Evolutionary conservation across 1,284 basidiomycete species (phyloP).

Genomic region (Fomitopsis schrenkii): DNA sequence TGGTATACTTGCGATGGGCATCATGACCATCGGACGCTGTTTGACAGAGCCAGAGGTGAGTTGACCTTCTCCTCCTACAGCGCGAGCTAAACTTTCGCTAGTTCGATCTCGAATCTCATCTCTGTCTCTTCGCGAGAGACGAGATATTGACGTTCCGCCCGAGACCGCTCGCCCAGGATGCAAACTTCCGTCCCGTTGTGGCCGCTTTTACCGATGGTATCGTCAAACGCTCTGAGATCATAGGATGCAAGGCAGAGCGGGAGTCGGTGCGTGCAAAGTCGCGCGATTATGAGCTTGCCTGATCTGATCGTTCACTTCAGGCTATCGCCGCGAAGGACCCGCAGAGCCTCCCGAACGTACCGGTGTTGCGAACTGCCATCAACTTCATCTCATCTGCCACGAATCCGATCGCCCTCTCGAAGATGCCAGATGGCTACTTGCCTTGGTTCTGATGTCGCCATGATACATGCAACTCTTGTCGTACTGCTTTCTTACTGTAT

Average conservation of each 20-base stretch:
- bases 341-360: slow-evolving; percentile 37
- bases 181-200: slow-evolving; percentile 66
- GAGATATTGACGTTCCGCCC: slow-evolving; percentile 81
- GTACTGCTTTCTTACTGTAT: background rate
- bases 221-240: slow-evolving; percentile 80
- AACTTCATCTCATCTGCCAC: slow-evolving; percentile 79
- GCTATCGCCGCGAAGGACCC: slow-evolving; percentile 24
- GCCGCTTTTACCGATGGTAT: slow-evolving; percentile 75
- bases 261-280: slow-evolving; percentile 54
- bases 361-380: slow-evolving; percentile 80
- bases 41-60: slow-evolving; percentile 90
- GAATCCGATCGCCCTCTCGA: slow-evolving; percentile 72
- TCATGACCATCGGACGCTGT: slow-evolving; percentile 89
- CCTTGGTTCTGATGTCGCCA: slow-evolving; percentile 69
- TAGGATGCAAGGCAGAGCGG: slow-evolving; percentile 82
- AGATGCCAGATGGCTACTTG: slow-evolving; percentile 78
- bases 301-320: slow-evolving; percentile 5
- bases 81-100: slow-evolving; percentile 28
- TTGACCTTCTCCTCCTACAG: background rate
- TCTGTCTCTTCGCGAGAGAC: slow-evolving; percentile 90
- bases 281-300: background rate
- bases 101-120: slow-evolving; percentile 86
- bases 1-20: slow-evolving; percentile 81
- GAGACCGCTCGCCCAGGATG: slow-evolving; percentile 52
- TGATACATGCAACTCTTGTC: background rate